Evolutionary conservation across 352 stramenopile species (phyloP).

Genomic region (Albugo candida): DNA sequence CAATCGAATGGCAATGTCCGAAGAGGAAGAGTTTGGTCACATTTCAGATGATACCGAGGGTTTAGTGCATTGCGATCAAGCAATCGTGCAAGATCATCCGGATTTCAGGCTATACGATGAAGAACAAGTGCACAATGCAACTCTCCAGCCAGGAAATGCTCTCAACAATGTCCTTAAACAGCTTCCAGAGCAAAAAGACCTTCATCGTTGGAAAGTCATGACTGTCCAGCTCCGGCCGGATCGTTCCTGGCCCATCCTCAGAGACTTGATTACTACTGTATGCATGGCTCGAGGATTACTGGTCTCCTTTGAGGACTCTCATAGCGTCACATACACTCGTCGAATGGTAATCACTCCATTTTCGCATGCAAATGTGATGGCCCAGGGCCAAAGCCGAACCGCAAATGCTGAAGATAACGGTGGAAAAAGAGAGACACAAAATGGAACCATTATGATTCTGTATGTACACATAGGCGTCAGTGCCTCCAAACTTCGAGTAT

Average conservation of each 20-base stretch:
- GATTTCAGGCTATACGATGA: conserved; percentile 38
- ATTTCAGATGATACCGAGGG: no score
- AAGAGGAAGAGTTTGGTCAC: no score
- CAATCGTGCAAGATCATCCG: conserved; percentile 37
- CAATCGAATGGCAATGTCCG: no score
- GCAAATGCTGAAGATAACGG: conserved; percentile 23
- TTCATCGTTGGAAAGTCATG: conserved; percentile 43
- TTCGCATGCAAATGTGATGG: background rate
- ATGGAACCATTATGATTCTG: conserved; percentile 19
- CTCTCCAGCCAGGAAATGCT: conserved; percentile 3
- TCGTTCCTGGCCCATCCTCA: conserved; percentile 49
- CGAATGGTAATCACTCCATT: background rate
- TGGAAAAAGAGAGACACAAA: conserved; percentile 38
- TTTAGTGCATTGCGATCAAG: conserved; percentile 1
- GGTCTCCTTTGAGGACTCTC: conserved; percentile 24
- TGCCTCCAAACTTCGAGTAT: conserved; percentile 49
- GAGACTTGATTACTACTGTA: conserved; percentile 53
- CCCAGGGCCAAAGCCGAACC: background rate
- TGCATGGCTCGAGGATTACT: conserved; percentile 60
- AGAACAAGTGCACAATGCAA: conserved; percentile 12
- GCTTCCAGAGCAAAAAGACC: conserved; percentile 39
- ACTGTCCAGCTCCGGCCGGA: conserved; percentile 50
- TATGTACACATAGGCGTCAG: conserved; percentile 53
- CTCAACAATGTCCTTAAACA: conserved; percentile 10
- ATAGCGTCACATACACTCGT: conserved; percentile 53